phyloP scores from a whole-genome alignment of 1,139 yeast genomes.

The Blastobotrys malaysiensis region DNA sequence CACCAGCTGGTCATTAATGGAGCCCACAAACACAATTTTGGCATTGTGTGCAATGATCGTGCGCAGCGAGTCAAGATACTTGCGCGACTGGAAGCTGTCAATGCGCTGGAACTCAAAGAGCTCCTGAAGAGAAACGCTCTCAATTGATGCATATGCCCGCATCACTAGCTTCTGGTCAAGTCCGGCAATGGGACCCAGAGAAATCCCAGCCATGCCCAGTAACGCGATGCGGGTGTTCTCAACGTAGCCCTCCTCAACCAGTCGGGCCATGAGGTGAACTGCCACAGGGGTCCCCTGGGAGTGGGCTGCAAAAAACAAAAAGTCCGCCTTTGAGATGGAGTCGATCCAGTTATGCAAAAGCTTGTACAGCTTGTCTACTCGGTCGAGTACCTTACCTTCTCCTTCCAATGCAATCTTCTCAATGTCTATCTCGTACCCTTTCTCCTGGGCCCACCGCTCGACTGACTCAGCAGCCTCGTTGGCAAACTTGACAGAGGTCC shows the following conservation, averaged over 20 bases:
- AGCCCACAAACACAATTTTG: conserved; percentile 75
- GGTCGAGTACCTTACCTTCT: conserved; percentile 82
- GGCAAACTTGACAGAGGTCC: conserved; percentile 82
- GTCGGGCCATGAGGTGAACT: conserved; percentile 63
- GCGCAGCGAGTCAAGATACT: conserved; percentile 62
- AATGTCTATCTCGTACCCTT: conserved; percentile 53
- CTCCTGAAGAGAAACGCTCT: conserved; percentile 78
- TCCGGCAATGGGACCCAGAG: conserved; percentile 90
- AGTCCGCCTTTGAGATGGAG: conserved; percentile 72
- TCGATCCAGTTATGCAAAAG: conserved; percentile 65
- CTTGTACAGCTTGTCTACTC: conserved; percentile 75
- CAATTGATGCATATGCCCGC: conserved; percentile 86
- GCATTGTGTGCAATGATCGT: conserved; percentile 64
- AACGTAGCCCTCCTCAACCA: conserved; percentile 66
- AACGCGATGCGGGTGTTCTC: conserved; percentile 50
- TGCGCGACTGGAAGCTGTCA: conserved; percentile 63
- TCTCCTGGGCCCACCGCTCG: conserved; percentile 62
- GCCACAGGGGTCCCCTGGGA: conserved; percentile 96
- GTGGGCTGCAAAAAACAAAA: conserved; percentile 83
- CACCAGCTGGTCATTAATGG: conserved; percentile 86
- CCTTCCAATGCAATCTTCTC: conserved; percentile 90
- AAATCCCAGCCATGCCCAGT: conserved; percentile 92
- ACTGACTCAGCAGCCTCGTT: conserved; percentile 80
- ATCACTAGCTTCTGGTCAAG: conserved; percentile 76
- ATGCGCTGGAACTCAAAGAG: conserved; percentile 81